These are phyloP conservation scores for Zygotorulaspora danielsina DNA, from an alignment of 805 yeast genomes.

Conservation along the genomic window DNA sequence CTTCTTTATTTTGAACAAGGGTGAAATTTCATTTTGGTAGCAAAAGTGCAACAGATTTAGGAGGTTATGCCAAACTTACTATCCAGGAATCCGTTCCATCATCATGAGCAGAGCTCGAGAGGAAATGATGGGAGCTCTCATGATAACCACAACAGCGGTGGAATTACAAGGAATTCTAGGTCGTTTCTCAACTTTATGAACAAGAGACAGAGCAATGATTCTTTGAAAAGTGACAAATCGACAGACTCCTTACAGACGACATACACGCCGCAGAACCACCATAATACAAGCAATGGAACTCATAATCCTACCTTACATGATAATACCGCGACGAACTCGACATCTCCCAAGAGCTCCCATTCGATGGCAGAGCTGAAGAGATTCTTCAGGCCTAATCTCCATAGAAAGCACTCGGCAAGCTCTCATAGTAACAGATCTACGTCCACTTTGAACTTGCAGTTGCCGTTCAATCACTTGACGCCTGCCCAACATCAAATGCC, in stretches of 20 bases:
- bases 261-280: constrained; percentile 8
- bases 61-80: constrained; percentile 27
- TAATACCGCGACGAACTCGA: constrained; percentile 6
- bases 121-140: neutral
- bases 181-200: constrained; percentile 32
- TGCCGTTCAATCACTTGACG: constrained; percentile 7
- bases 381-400: constrained; percentile 54
- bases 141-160: constrained; percentile 2
- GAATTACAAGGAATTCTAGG: constrained; percentile 23
- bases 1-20: too few species aligned
- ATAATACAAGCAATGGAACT: constrained; percentile 4
- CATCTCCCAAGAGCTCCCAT: constrained; percentile 29
- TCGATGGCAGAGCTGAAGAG: constrained; percentile 72
- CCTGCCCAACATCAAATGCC: constrained; percentile 3
- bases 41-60: neutral
- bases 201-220: constrained; percentile 32
- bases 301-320: constrained; percentile 6
- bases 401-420: constrained; percentile 21
- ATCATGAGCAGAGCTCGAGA: constrained; percentile 10
- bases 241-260: constrained; percentile 23
- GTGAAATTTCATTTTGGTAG: too few species aligned
- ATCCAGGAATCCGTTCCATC: constrained; percentile 32
- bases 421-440: constrained; percentile 4
- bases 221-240: constrained; percentile 31
- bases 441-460: constrained; percentile 10